Evolutionary conservation across 73 alveolate species (phyloP), one percentile per base, ranked within the genome.

Genomic region (Paramecium bursaria): DNA sequence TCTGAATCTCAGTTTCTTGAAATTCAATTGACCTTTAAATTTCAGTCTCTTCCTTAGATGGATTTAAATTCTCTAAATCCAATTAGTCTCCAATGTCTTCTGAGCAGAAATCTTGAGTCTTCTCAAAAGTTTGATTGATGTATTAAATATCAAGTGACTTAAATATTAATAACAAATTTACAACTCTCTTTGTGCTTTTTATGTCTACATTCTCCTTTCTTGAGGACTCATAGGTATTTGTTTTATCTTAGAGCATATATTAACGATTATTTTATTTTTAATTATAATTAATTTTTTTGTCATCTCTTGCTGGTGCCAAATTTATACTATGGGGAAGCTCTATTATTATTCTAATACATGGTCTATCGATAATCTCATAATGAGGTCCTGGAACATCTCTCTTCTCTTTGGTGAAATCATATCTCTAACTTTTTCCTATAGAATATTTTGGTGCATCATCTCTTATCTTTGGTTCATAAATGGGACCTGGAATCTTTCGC

Each of bases 371-470:
- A 15, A 42, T 67, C 21, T 67, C 60, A 23, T 67, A 67, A 3
- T 7, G 33, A 0, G 82, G 82, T 39, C 82, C 82, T 9, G 82
- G 82, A 31, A 67, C 22, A 2, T 57, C 82, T 67, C 46, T 15
- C 33, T 67, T 67, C 44, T 67, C 19, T 39, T 39, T 67, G 5
- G 82, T 67, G 11, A 67, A 67, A 39, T 67, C 82, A 67, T 67
- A 42, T 14, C 82, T 67, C 15, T 67, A 7, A 35, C 60, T 15
- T 42, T 67, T 67, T 31, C 60, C 60, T 35, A 67, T 31, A 0
- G 44, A 47, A 19, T 19, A 67, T 67, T 67, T 13, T 15, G 82
- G 82, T 19, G 60, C 49, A 15, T 22, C 21, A 31, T 47, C 33
- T 1, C 44, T 39, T 42, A 30, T 33, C 27, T 39, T 35, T 10